phyloP scores from a whole-genome alignment of 768 basidiomycete species.

The Boletus vinaceobasis region DNA sequence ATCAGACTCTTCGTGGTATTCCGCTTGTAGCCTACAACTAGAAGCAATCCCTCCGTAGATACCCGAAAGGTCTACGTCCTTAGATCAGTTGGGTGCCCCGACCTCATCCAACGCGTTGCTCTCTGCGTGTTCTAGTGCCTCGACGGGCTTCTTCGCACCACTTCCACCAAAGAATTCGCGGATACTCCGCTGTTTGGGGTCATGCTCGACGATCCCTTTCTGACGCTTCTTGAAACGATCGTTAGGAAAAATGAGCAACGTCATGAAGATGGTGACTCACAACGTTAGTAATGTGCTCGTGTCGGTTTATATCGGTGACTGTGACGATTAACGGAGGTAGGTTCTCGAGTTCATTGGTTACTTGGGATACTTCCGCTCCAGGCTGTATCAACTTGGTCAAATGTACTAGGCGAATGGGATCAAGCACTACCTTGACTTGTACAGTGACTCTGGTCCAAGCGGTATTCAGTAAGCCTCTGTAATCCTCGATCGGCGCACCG shows the following conservation, averaged over 20 bases:
- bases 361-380: slow-evolving; percentile 22
- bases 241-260: background rate
- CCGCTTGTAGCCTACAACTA: slow-evolving; percentile 9
- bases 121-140: slow-evolving; percentile 14
- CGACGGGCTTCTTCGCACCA: slow-evolving; percentile 8
- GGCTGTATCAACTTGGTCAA: slow-evolving; percentile 24
- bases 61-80: background rate
- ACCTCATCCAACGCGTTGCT: slow-evolving; percentile 31
- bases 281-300: slow-evolving; percentile 53
- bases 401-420: background rate
- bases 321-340: slow-evolving; percentile 38
- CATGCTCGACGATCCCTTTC: slow-evolving; percentile 73
- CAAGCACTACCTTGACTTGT: slow-evolving; percentile 40
- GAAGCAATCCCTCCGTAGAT: background rate
- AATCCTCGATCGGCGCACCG: slow-evolving; percentile 27
- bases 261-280: slow-evolving; percentile 38
- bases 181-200: slow-evolving; percentile 73
- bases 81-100: slow-evolving; percentile 8
- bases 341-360: slow-evolving; percentile 19
- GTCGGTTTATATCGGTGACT: slow-evolving; percentile 51
- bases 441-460: slow-evolving; percentile 62
- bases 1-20: slow-evolving; percentile 8
- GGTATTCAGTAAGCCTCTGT: slow-evolving; percentile 61
- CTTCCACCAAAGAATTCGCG: slow-evolving; percentile 63
- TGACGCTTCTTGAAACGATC: slow-evolving; percentile 54